phyloP scores from a whole-genome alignment of 106 monocot genomes.

The Iris macrosiphon region DNA sequence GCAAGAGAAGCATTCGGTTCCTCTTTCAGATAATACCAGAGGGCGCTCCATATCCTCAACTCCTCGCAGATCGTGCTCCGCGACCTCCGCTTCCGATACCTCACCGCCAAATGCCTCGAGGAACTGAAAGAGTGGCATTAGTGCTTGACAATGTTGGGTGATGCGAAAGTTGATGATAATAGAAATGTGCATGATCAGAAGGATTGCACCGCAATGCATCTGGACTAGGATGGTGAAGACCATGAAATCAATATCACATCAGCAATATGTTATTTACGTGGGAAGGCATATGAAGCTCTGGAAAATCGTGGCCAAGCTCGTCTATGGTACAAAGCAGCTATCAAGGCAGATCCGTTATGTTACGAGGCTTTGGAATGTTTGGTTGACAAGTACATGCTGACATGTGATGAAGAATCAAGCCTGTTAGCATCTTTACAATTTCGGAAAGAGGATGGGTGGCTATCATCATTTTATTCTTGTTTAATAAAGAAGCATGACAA shows the following conservation, averaged over 20 bases:
- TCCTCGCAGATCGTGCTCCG: slow-evolving; percentile 59
- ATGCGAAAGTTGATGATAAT: slow-evolving; percentile 53
- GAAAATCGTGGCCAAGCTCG: slow-evolving; percentile 77
- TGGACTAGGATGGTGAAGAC: slow-evolving; percentile 59
- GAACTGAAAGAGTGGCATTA: slow-evolving; percentile 68
- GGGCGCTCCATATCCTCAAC: slow-evolving; percentile 77
- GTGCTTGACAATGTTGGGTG: slow-evolving; percentile 55
- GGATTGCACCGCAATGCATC: slow-evolving; percentile 37
- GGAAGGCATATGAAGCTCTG: slow-evolving; percentile 86
- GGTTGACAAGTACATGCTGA: slow-evolving; percentile 81
- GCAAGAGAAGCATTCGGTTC: too few species aligned
- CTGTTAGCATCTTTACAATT: slow-evolving; percentile 70
- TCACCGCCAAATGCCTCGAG: slow-evolving; percentile 90
- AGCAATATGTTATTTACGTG: slow-evolving; percentile 83
- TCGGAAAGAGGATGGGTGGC: slow-evolving; percentile 71
- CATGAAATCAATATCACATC: slow-evolving; percentile 40
- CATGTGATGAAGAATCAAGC: slow-evolving; percentile 72
- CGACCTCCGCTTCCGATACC: slow-evolving; percentile 85
- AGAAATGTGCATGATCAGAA: slow-evolving; percentile 34
- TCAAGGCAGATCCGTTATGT: slow-evolving; percentile 83
- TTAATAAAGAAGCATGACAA: slow-evolving; percentile 89
- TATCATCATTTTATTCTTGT: slow-evolving; percentile 77
- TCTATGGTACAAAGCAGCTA: slow-evolving; percentile 80
- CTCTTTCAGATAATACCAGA: too few species aligned
- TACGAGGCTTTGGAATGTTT: slow-evolving; percentile 91